Base-by-base conservation (phyloP, 2,329 filamentous ascomycete species). In the Dothistroma pini region DNA sequence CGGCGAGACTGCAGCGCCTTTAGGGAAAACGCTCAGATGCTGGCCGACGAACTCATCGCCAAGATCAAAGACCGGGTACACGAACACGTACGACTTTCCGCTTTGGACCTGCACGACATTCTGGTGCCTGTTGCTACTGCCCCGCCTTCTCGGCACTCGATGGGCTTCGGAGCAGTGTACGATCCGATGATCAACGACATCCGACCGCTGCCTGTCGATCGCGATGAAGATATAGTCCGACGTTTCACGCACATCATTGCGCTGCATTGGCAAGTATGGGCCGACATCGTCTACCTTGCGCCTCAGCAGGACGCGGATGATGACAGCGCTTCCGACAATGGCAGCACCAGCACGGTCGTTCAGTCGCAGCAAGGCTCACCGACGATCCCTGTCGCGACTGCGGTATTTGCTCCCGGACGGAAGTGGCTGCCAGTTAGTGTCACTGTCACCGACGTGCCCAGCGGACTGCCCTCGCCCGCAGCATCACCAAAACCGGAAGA, bases 191-290 rank as follows among this genome's bases (percentile, higher is more conserved):
- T 60, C 4, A 53, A 54, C 25, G 56, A 25, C 21, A 53, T 49
- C 7, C 51, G 55, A 34, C 35, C 56, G 21, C 62, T 44, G 48
- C 63, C 59, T 32, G 66, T 60, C 21, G 72, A 74, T 58, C 65
- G 70, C 3, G 69, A 73, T 31, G 68, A 71, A 25, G 87, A 91
- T 61, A 85, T 96, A 74, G 86, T 90, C 0, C 88, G 87, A 50
- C 86, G 90, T 51, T 81, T 96, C 55, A 88, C 91, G 6, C 93
- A 97, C 71, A 85, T 97, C 50, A 86, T 90, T 14, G 82, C 95
- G 6, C 78, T 97, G 25, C 92, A 97, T 75, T 97, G 93, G 92
- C 84, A 90, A 54, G 89, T 96, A 2, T 97, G 93, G 91, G 84
- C 85, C 1, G 84, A 85, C 1, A 79, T 96, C 57, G 86, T 89